These are phyloP conservation scores for Phytophthora pseudosyringae DNA, from an alignment of 352 stramenopile genomes.

Conservation along the genomic window DNA sequence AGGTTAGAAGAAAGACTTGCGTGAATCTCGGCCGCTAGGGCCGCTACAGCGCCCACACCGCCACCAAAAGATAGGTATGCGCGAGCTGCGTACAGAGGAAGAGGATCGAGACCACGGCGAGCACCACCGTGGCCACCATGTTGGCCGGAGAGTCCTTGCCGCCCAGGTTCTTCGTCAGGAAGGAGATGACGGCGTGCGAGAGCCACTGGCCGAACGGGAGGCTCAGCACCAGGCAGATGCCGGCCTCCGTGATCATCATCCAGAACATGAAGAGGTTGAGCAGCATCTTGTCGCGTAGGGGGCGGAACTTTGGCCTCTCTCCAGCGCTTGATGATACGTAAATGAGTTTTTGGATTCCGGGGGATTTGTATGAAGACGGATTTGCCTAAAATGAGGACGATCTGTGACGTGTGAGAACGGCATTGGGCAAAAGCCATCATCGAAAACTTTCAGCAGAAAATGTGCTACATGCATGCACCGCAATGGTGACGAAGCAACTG, in stretches of 20 bases:
- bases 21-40: slow-evolving; percentile 16
- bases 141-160: slow-evolving; percentile 53
- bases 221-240: slow-evolving; percentile 54
- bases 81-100: slow-evolving; percentile 71
- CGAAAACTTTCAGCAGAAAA: too few species aligned
- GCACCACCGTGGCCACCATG: slow-evolving; percentile 52
- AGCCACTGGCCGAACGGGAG: slow-evolving; percentile 68
- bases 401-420: slow-evolving; percentile 21
- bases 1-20: slow-evolving; percentile 15
- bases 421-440: slow-evolving; percentile 2
- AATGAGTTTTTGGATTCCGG: slow-evolving; percentile 6
- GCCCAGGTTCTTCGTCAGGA: slow-evolving; percentile 53
- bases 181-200: slow-evolving; percentile 63
- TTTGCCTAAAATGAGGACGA: slow-evolving; percentile 6
- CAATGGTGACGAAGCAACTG: too few species aligned
- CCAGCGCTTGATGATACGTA: slow-evolving; percentile 1
- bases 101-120: slow-evolving; percentile 69
- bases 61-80: neutral
- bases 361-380: slow-evolving; percentile 19
- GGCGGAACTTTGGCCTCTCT: too few species aligned
- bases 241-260: slow-evolving; percentile 56
- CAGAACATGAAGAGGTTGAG: slow-evolving; percentile 61
- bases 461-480: too few species aligned
- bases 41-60: neutral
- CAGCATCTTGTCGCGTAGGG: slow-evolving; percentile 44